Percentiles rank a stretch among this genome's conserved stretches.
phyloP scores from a whole-genome alignment of 2,329 filamentous ascomycete species.

The Pseudopithomyces chartarum region DNA sequence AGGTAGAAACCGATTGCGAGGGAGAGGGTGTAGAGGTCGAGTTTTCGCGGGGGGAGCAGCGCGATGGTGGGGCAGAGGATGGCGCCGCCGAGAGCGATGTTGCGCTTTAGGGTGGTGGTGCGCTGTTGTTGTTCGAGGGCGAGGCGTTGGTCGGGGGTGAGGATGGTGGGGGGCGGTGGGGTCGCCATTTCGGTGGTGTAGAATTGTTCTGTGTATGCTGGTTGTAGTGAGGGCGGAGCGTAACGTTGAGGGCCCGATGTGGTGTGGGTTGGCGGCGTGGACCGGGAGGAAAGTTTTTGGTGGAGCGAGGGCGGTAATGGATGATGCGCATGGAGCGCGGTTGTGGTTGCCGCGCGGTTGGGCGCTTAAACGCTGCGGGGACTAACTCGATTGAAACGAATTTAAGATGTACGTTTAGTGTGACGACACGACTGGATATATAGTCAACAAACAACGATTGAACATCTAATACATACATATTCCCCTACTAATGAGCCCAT shows the following conservation, averaged over 20 bases:
- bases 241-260: background rate
- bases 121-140: conserved; percentile 37
- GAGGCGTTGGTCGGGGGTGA: conserved; percentile 41
- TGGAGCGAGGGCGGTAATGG: conserved; percentile 30
- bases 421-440: conserved; percentile 1
- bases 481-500: background rate
- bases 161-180: conserved; percentile 29
- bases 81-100: conserved; percentile 54
- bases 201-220: conserved; percentile 5
- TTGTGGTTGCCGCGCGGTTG: conserved; percentile 25
- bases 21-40: conserved; percentile 64
- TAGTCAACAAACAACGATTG: background rate
- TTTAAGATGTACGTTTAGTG: background rate
- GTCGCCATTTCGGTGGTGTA: conserved; percentile 25
- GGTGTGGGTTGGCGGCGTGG: background rate
- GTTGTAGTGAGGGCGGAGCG: background rate
- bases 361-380: conserved; percentile 1
- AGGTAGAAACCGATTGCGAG: conserved; percentile 56
- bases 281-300: conserved; percentile 23
- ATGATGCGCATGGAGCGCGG: background rate
- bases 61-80: conserved; percentile 61
- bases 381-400: background rate
- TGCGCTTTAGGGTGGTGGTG: conserved; percentile 45
- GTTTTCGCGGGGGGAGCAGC: conserved; percentile 63
- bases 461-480: background rate